Base-by-base conservation (phyloP, 2,329 filamentous ascomycete species). In the Paramyrothecium roridum region DNA sequence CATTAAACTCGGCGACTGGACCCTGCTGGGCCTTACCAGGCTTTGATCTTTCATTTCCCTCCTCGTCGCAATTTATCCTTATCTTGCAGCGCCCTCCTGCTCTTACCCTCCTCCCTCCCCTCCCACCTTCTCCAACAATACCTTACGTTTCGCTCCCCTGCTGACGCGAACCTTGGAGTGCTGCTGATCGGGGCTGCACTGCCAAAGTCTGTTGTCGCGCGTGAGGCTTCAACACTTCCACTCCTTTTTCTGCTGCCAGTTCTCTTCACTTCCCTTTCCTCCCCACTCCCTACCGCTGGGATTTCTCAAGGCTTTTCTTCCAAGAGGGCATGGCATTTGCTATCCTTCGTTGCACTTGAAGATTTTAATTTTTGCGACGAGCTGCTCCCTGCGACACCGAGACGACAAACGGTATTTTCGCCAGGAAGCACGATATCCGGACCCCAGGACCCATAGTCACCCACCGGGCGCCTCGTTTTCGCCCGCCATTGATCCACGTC, bases 161-260 rank as follows among this genome's bases (percentile, higher is more conserved):
- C 37, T 43, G 37, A 43, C 37, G 37, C 37, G 37, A 16, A 43
- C 13, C 37, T 43, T 43, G 37, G 37, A 17, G 37, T 19, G 37
- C 37, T 19, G 37, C 37, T 43, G 37, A 43, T 43, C 37, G 37
- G 37, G 37, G 13, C 37, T 43, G 37, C 37, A 19, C 37, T 43
- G 37, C n/a, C n/a, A 19, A 43, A 43, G 37, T 43, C 37, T 43
- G 37, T 43, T 43, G 37, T 43, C 13, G 37, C 37, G 37, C 40
- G n/a, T n/a, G 60, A 62, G 51, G 54, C 54, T 30, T 30, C 26
- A 30, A 30, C 26, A 30, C 4, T 30, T 43, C 37, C 37, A 43
- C 7, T 19, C 37, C 37, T 7, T 13, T 30, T 19, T 16, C 30
- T 30, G 8, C 23, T 30, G 19, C 19, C 13, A 48, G 12, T 48